Evolutionary conservation across 306 rosid species (phyloP).

Genomic region (Prunus dulcis): DNA sequence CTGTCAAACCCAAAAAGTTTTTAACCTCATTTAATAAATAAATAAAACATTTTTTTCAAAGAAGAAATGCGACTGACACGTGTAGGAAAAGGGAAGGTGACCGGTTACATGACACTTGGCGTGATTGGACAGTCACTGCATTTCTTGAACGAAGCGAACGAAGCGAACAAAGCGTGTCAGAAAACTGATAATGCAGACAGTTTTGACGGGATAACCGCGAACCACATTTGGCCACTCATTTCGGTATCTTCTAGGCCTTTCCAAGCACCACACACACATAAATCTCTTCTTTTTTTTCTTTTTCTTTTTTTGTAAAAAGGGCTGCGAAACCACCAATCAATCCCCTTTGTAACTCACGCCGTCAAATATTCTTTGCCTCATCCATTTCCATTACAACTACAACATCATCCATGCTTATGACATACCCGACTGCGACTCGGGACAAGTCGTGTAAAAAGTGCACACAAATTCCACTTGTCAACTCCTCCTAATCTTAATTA

Average conservation of each 20-base stretch:
- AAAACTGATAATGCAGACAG: neutral
- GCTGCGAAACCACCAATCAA: too few relatives aligned
- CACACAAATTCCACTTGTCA: neutral
- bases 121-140: neutral
- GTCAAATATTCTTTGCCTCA: slow-evolving; percentile 1
- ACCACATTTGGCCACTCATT: slow-evolving; percentile 14
- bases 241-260: slow-evolving; percentile 2
- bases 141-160: neutral
- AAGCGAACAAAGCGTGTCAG: slow-evolving; percentile 10
- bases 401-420: neutral
- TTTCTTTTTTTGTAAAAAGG: too few relatives aligned
- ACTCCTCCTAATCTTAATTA: neutral
- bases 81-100: neutral
- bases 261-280: neutral
- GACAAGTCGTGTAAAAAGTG: neutral
- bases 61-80: neutral
- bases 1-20: neutral
- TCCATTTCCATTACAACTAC: neutral
- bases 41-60: neutral
- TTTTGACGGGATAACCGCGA: slow-evolving; percentile 3
- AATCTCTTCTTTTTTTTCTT: too few relatives aligned
- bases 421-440: too few relatives aligned
- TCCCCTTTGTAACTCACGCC: neutral
- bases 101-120: neutral
- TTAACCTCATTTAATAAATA: neutral